Conservation (phyloP, 2,329 filamentous ascomycete genomes). For the Xylaria sp. region DNA sequence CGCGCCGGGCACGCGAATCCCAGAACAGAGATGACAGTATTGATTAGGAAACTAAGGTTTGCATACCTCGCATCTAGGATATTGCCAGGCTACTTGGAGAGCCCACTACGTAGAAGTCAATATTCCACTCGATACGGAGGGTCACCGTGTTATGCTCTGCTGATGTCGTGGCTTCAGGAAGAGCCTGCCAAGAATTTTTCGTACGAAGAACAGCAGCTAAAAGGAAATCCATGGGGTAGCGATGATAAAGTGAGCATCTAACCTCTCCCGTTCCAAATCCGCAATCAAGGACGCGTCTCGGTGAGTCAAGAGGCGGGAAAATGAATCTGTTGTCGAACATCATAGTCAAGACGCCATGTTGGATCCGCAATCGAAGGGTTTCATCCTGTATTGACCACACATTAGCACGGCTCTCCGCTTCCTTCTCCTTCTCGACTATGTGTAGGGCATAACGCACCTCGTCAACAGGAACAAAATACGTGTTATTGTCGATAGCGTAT, state of each 20-base stretch:
- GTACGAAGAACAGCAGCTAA: background rate
- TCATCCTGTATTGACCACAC: constrained; percentile 61
- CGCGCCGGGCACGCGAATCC: background rate
- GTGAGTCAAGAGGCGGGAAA: constrained; percentile 68
- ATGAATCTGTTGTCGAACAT: constrained; percentile 72
- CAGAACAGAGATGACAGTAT: background rate
- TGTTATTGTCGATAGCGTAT: constrained; percentile 67
- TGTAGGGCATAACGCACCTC: constrained; percentile 56
- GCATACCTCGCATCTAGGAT: constrained; percentile 68
- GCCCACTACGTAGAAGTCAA: constrained; percentile 58
- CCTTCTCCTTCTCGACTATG: background rate
- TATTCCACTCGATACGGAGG: constrained; percentile 3
- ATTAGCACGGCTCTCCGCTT: constrained; percentile 10
- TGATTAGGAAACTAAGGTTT: constrained; percentile 9
- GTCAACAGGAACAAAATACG: constrained; percentile 73
- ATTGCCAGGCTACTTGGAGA: constrained; percentile 66
- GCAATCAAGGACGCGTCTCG: constrained; percentile 70
- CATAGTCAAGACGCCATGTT: constrained; percentile 66
- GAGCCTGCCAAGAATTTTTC: background rate
- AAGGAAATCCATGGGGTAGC: background rate
- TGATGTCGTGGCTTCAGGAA: background rate
- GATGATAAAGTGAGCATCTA: constrained; percentile 12
- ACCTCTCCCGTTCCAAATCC: constrained; percentile 70
- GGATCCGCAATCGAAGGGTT: constrained; percentile 65
- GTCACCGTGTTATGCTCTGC: background rate